These are phyloP conservation scores for Aureobasidium sp. DNA, from an alignment of 2,329 filamentous ascomycete species.

Conservation along the genomic window DNA sequence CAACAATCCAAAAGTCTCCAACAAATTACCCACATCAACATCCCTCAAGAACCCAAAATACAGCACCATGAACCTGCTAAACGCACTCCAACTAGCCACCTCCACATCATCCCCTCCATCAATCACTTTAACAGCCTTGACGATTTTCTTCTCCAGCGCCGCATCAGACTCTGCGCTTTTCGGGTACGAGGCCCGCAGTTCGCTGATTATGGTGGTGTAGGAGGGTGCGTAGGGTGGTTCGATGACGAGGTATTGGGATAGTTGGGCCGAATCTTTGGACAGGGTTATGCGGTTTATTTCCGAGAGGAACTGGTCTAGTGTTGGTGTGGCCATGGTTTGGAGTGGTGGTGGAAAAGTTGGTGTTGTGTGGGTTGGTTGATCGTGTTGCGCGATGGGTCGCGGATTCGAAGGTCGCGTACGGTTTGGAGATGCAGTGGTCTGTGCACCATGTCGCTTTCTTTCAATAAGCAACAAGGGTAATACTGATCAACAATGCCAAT, in stretches of 20 bases:
- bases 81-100: conserved; percentile 60
- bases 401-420: not conserved
- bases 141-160: conserved; percentile 55
- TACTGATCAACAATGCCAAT: not conserved
- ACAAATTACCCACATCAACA: conserved; percentile 64
- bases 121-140: conserved; percentile 54
- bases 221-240: conserved; percentile 60
- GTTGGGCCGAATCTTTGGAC: conserved; percentile 52
- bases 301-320: conserved; percentile 58
- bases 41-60: conserved; percentile 77
- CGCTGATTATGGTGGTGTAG: conserved; percentile 58
- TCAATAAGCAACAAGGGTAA: not conserved
- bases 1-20: conserved; percentile 66
- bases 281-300: conserved; percentile 55
- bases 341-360: not conserved
- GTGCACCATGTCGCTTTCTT: not conserved
- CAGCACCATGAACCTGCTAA: conserved; percentile 69
- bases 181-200: conserved; percentile 56
- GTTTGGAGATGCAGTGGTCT: not conserved
- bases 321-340: conserved; percentile 37
- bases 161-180: conserved; percentile 32
- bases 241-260: conserved; percentile 64
- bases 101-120: conserved; percentile 51
- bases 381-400: not conserved
- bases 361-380: too few relatives aligned